Percentiles rank a stretch among this genome's conserved stretches.
phyloP scores from a whole-genome alignment of 345 rosid species.

The Eucalyptus polybractea region DNA sequence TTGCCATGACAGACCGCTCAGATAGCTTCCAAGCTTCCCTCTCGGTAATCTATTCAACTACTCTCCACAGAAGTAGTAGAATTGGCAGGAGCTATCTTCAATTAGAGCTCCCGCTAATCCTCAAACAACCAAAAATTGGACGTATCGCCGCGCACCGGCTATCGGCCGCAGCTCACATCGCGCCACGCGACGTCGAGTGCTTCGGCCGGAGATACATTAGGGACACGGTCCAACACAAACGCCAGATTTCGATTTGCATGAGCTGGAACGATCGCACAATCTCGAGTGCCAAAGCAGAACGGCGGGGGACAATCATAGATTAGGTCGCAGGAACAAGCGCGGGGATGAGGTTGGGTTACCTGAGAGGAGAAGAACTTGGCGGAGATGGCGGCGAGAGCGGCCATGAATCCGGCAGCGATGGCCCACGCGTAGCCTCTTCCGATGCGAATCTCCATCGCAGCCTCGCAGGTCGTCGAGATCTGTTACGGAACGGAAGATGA shows the following conservation, averaged over 20 bases:
- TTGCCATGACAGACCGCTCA: neutral
- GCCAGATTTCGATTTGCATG: neutral
- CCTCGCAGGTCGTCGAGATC: no score
- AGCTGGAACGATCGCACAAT: neutral
- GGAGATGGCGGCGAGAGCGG: no score
- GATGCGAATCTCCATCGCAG: no score
- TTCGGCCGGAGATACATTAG: neutral
- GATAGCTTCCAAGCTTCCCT: neutral
- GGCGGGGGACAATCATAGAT: no score
- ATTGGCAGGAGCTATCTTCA: neutral
- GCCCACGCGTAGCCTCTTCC: no score
- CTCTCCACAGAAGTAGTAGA: neutral
- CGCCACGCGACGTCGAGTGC: neutral
- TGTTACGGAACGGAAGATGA: no score
- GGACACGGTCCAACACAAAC: neutral
- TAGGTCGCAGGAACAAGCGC: no score
- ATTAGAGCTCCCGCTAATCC: neutral
- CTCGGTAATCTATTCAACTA: neutral
- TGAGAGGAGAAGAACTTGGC: no score
- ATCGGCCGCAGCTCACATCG: neutral
- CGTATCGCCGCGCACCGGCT: neutral
- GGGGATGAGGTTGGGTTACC: no score
- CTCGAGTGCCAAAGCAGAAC: neutral
- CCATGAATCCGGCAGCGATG: no score
- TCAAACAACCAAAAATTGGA: neutral